Conservation (phyloP, 2,329 filamentous ascomycete species). For the Ophiosphaerella herpotricha region DNA sequence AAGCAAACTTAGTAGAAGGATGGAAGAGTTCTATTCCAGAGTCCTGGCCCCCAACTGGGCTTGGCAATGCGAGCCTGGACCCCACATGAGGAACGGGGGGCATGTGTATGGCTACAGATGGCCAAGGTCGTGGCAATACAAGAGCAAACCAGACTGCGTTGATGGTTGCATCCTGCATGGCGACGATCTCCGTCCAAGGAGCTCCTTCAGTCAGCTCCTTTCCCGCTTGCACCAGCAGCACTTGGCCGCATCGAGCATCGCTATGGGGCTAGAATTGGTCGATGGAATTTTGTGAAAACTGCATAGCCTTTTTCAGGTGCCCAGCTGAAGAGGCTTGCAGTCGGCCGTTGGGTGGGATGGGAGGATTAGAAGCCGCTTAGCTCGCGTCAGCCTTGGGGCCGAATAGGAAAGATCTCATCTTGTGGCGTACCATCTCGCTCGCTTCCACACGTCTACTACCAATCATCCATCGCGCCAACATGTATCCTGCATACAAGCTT, state of each 20-base stretch:
- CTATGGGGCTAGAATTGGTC: conserved; percentile 2
- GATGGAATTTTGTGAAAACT: not conserved
- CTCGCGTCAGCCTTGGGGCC: not conserved
- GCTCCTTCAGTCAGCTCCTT: not conserved
- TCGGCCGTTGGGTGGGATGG: not conserved
- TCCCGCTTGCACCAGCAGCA: not conserved
- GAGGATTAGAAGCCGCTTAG: not conserved
- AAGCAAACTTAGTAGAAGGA: too few relatives aligned
- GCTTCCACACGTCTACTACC: not conserved
- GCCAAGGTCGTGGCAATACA: too few relatives aligned
- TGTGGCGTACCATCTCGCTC: conserved; percentile 1
- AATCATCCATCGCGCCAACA: not conserved
- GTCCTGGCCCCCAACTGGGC: too few relatives aligned
- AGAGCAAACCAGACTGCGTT: too few relatives aligned
- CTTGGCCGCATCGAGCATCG: not conserved
- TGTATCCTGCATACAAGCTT: conserved; percentile 1
- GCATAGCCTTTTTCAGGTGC: not conserved
- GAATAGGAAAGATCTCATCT: not conserved
- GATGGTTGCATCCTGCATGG: too few relatives aligned
- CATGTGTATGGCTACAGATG: too few relatives aligned
- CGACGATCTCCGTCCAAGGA: too few relatives aligned
- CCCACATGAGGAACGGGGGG: too few relatives aligned
- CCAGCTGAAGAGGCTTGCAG: conserved; percentile 3
- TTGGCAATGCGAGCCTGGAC: too few relatives aligned
- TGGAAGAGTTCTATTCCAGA: too few relatives aligned